Base-by-base conservation (phyloP, 768 basidiomycete species). In the Nidularia sp. region DNA sequence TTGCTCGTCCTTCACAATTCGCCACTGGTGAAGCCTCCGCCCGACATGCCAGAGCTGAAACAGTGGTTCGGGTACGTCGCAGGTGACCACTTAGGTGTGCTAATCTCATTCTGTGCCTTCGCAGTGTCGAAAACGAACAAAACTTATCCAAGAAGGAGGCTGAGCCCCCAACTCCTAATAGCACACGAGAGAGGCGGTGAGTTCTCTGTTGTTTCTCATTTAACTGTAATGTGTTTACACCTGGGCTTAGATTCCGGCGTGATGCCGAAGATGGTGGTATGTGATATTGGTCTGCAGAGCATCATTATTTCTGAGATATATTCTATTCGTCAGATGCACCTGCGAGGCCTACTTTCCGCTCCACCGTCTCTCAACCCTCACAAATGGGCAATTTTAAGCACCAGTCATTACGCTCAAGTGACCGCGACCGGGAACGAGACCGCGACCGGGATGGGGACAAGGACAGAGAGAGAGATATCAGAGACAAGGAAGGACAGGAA, bases 321-420 rank as follows among this genome's bases (percentile, higher is more conserved):
- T 53, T 22, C 36, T 43, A 51, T 51, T 47, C 41, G 22, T 45
- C 55, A 79, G 80, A 84, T 68, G 67, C 76, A 49, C 67, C 82
- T 44, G 62, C 81, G 8, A 78, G 90, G 52, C 80, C 86, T 25
- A 77, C 83, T 5, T 92, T 90, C 62, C 82, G 88, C 32, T 78
- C 88, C 9, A 75, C 81, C 10, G 72, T 88, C 47, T 80, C 88
- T 25, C 90, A 93, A 60, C 88, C 90, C 29, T 90, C 91, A 34
- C 90, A 93, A 70, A 93, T 93, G 91, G 91, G 91, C 46, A 92
- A 91, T 63, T 93, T 93, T 68, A 89, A 90, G 63, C 91, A 93
- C 61, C 91, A 93, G 58, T 90, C 90, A 8, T 69, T 86, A 59
- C 87, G 89, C 49, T 73, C 80, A 12, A 75, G 71, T 42, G 88